Base-by-base conservation (phyloP, 2,329 filamentous ascomycete species). In the Fusarium luffae region DNA sequence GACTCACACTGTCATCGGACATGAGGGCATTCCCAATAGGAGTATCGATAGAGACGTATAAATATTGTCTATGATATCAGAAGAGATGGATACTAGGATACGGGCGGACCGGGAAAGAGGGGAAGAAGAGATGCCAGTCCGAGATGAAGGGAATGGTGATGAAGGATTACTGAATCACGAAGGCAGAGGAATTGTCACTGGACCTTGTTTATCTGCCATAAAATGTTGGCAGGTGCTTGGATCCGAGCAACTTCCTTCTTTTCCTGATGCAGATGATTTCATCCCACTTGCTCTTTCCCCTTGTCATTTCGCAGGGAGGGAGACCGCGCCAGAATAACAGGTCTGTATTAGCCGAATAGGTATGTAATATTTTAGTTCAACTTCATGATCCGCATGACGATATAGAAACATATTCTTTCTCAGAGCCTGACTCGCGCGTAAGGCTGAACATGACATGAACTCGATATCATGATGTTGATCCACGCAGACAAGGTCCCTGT, bases 11-110 rank as follows among this genome's bases (percentile, higher is more conserved):
- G 43, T 51, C 54, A 61, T 66, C 13, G 54, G 63, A 62, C 63
- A 65, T 61, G 59, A 64, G 63, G 61, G 32, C 49, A 54, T 57
- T 49, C 25, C 48, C 25, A 41, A 65, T 19, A 52, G 54, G 48
- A 34, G n/a, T 28, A 51, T 21, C 34, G 52, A 50, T 44, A 42
- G 30, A 59, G 50, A 40, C 25, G 28, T 44, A 54, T 47, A 28
- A 12, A 59, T 61, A 52, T 49, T 44, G 16, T 40, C 34, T 57
- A 28, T 30, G 52, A 52, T 50, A 40, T 28, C 40, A 23, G 42
- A 41, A 57, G 59, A 55, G 49, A 34, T 9, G 27, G 23, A 28
- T 46, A 40, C 6, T 69, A 71, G 68, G 55, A 43, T 27, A 40
- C 43, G 59, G 55, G 28, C 28, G 41, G n/a, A 48, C 18, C 14